Evolutionary conservation across 345 rosid species (phyloP).

Genomic region (Salix viminalis): DNA sequence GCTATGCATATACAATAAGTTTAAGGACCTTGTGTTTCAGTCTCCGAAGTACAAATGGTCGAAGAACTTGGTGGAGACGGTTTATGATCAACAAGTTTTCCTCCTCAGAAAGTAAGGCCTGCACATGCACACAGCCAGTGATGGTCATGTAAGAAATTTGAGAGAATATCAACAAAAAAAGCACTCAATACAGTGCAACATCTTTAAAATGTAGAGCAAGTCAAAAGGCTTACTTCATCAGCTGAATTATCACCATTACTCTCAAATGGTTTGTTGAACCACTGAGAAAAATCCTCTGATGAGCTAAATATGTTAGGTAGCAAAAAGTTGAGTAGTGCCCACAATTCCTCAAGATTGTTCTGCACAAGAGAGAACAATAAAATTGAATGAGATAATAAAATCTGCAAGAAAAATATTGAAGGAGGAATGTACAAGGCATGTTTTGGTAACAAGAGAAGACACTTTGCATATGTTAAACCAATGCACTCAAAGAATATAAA

Average conservation of each 20-base stretch:
- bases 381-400: slow-evolving; percentile 12
- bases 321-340: slow-evolving; percentile 92
- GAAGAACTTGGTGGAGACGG: slow-evolving; percentile 93
- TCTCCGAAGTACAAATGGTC: slow-evolving; percentile 91
- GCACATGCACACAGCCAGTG: slow-evolving; percentile 3
- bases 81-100: slow-evolving; percentile 86
- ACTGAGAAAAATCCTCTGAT: slow-evolving; percentile 91
- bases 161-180: not conserved
- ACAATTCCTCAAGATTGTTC: slow-evolving; percentile 93
- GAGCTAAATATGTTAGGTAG: slow-evolving; percentile 90
- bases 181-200: not conserved
- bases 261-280: slow-evolving; percentile 96
- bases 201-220: slow-evolving; percentile 5
- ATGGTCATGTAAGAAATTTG: slow-evolving; percentile 1
- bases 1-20: not conserved
- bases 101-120: slow-evolving; percentile 92
- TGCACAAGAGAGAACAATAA: slow-evolving; percentile 26
- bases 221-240: slow-evolving; percentile 56
- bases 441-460: not conserved
- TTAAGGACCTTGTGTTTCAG: slow-evolving; percentile 81
- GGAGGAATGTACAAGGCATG: not conserved
- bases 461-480: not conserved
- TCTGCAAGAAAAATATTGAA: slow-evolving; percentile 2
- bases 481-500: not conserved
- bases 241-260: slow-evolving; percentile 80